A percentile compares a stretch with the other conserved stretches of the same genome.
phyloP scores from a whole-genome alignment of 2,329 filamentous ascomycete species.

The Teratosphaeria epicoccoides region DNA sequence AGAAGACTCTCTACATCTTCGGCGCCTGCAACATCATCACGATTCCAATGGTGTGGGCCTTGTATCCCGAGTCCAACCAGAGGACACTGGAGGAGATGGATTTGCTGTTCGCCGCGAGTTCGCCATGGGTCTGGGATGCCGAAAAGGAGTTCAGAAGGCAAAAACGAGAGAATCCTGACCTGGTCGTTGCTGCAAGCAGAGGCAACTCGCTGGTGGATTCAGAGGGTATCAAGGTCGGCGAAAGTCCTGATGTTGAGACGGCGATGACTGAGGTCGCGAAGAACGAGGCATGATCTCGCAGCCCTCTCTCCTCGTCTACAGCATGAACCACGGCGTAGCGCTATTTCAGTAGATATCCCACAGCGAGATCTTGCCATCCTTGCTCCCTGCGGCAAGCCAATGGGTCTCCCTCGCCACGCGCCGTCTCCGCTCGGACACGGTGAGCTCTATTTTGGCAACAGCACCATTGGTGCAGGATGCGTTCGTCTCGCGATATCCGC shows the following conservation, averaged over 20 bases:
- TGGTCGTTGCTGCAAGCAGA: constrained; percentile 20
- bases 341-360: constrained; percentile 76
- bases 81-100: constrained; percentile 68
- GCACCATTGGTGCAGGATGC: neutral
- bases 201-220: neutral
- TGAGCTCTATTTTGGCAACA: constrained; percentile 8
- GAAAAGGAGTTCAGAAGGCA: constrained; percentile 54
- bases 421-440: constrained; percentile 28
- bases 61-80: constrained; percentile 63
- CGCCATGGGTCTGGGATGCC: constrained; percentile 60
- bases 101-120: constrained; percentile 56
- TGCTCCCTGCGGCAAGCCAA: constrained; percentile 83
- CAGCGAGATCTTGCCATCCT: constrained; percentile 88
- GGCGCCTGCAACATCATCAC: constrained; percentile 54
- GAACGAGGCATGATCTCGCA: neutral
- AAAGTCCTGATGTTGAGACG: neutral
- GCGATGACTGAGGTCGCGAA: neutral
- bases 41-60: constrained; percentile 60
- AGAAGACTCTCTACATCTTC: constrained; percentile 67
- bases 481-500: neutral
- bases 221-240: neutral
- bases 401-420: constrained; percentile 59
- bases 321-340: too few species aligned
- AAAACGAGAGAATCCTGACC: constrained; percentile 47
- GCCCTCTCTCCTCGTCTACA: too few species aligned